Conservation (phyloP, 1,139 yeast species). For the Candida buenavistaensis region DNA sequence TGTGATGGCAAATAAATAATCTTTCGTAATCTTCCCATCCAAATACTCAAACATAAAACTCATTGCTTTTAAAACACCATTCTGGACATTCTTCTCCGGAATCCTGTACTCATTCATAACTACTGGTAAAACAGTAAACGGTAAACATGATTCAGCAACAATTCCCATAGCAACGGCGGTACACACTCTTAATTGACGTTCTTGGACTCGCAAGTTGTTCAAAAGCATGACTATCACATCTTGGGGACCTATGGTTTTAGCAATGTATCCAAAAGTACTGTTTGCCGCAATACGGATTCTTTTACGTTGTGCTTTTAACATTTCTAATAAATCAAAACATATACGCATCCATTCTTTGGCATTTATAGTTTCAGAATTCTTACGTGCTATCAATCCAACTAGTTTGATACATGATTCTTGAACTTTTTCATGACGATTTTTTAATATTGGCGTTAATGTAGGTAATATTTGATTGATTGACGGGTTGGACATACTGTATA, state of each 20-base stretch:
- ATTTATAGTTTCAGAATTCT: slow-evolving; percentile 82
- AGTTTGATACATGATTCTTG: slow-evolving; percentile 81
- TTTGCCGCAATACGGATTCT: slow-evolving; percentile 84
- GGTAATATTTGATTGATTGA: slow-evolving; percentile 84
- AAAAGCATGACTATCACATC: slow-evolving; percentile 86
- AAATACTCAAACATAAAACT: slow-evolving; percentile 94
- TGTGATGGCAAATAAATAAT: slow-evolving; percentile 77
- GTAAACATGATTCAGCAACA: slow-evolving; percentile 91
- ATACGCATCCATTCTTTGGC: slow-evolving; percentile 98
- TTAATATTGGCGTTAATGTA: slow-evolving; percentile 84
- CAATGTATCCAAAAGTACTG: slow-evolving; percentile 86
- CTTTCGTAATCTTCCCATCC: slow-evolving; percentile 71
- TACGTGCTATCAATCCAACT: slow-evolving; percentile 80
- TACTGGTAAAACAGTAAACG: slow-evolving; percentile 95
- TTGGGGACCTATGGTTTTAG: slow-evolving; percentile 93
- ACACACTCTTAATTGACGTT: slow-evolving; percentile 93
- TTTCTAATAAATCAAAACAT: slow-evolving; percentile 85
- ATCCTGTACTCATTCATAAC: slow-evolving; percentile 93
- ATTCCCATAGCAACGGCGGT: slow-evolving; percentile 98
- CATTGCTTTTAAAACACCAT: slow-evolving; percentile 90
- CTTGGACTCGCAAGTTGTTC: slow-evolving; percentile 87
- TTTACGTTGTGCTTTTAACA: slow-evolving; percentile 82
- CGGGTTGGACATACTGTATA: slow-evolving; percentile 67
- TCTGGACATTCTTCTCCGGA: slow-evolving; percentile 92
- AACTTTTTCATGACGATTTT: slow-evolving; percentile 88